phyloP scores from a whole-genome alignment of 768 basidiomycete species.

The Lactifluus volemus region DNA sequence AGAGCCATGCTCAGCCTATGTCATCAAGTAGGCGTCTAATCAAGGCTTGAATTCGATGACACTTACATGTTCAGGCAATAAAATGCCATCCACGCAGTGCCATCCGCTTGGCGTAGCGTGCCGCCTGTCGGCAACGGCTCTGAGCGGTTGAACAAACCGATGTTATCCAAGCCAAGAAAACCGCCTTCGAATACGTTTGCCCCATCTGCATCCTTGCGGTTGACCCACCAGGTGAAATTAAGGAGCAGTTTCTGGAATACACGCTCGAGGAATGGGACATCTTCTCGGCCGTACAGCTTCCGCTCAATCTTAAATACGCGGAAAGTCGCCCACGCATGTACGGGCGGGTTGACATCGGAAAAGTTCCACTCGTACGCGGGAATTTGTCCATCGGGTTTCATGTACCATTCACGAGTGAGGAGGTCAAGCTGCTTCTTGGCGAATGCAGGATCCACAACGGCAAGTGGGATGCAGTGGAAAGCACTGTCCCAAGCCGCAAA shows the following conservation, averaged over 20 bases:
- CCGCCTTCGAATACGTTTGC: slow-evolving; percentile 98
- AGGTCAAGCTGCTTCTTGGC: slow-evolving; percentile 97
- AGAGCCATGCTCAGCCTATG: slow-evolving; percentile 90
- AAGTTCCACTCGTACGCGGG: slow-evolving; percentile 99
- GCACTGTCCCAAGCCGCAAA: slow-evolving; percentile 98
- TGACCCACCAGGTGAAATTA: slow-evolving; percentile 99
- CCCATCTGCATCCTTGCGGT: slow-evolving; percentile 91
- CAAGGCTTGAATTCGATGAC: neutral
- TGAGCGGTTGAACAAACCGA: slow-evolving; percentile 95
- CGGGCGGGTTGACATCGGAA: slow-evolving; percentile 95
- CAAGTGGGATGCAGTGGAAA: slow-evolving; percentile 98
- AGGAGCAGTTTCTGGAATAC: slow-evolving; percentile 96
- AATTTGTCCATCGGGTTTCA: slow-evolving; percentile 98
- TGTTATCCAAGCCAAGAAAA: slow-evolving; percentile 96
- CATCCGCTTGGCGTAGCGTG: slow-evolving; percentile 89
- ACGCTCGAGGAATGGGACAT: slow-evolving; percentile 86
- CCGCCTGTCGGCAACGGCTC: slow-evolving; percentile 96
- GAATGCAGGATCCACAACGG: slow-evolving; percentile 89
- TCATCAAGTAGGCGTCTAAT: slow-evolving; percentile 2
- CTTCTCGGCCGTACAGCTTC: slow-evolving; percentile 86
- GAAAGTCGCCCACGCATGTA: slow-evolving; percentile 99
- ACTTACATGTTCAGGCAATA: slow-evolving; percentile 91
- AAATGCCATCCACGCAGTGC: slow-evolving; percentile 99
- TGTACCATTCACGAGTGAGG: slow-evolving; percentile 97
- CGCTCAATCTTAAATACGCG: slow-evolving; percentile 99